Evolutionary conservation across 192 early-diverging fungal genomes (phyloP).

Genomic region (Coemansia sp.): DNA sequence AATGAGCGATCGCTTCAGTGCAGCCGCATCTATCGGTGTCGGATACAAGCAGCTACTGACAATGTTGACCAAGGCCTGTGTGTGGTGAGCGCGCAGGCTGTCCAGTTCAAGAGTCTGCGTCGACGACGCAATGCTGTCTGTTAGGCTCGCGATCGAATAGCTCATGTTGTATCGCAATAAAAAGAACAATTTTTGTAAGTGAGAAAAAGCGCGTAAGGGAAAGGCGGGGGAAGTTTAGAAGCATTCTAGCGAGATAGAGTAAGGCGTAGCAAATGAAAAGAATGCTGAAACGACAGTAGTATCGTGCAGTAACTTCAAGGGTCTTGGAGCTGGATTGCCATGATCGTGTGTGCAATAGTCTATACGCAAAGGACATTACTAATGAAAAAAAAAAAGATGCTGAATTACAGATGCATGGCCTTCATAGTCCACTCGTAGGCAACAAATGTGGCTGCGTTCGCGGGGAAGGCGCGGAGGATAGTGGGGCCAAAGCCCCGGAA

Average conservation of each 20-base stretch:
- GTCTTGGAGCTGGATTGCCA: background rate
- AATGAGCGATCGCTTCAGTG: slow-evolving; percentile 15
- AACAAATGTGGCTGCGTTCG: slow-evolving; percentile 80
- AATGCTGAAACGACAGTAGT: background rate
- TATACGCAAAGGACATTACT: background rate
- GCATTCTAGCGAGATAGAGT: background rate
- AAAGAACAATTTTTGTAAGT: background rate
- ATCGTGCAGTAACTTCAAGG: background rate
- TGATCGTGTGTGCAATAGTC: background rate
- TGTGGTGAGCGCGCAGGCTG: slow-evolving; percentile 34
- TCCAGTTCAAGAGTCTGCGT: slow-evolving; percentile 23
- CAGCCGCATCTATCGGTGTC: slow-evolving; percentile 12
- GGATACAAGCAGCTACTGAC: slow-evolving; percentile 29
- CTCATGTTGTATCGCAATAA: background rate
- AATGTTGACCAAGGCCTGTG: slow-evolving; percentile 37
- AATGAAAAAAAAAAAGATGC: background rate
- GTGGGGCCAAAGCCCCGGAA: slow-evolving; percentile 56
- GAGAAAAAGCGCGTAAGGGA: background rate
- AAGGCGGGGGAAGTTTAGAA: background rate
- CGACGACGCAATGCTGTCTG: slow-evolving; percentile 20
- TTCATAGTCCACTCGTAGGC: slow-evolving; percentile 67
- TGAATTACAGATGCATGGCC: slow-evolving; percentile 10
- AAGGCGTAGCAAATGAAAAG: background rate
- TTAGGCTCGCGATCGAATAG: slow-evolving; percentile 11
- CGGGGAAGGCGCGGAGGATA: slow-evolving; percentile 62